These are phyloP conservation scores for Penicillium paradoxum DNA, from an alignment of 495 filamentous ascomycete genomes.

Conservation along the genomic window DNA sequence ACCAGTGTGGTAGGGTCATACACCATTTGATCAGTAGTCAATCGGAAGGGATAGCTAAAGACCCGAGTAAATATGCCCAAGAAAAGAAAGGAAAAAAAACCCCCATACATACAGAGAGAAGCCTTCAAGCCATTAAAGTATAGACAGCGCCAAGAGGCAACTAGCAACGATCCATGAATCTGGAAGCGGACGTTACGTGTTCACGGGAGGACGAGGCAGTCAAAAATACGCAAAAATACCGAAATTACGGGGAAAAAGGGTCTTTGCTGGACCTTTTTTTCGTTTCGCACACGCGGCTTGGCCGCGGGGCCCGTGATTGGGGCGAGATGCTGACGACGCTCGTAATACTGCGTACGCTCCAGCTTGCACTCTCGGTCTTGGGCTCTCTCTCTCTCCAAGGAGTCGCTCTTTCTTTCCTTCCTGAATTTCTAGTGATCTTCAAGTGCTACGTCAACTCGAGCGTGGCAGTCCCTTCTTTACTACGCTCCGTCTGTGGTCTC, in stretches of 20 bases:
- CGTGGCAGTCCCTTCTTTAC: constrained; percentile 14
- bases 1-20: too few relatives aligned
- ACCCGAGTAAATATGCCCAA: not conserved
- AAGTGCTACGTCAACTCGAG: constrained; percentile 9
- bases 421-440: constrained; percentile 2
- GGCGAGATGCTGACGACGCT: constrained; percentile 46
- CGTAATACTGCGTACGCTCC: constrained; percentile 22
- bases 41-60: too few relatives aligned
- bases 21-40: too few relatives aligned
- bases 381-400: constrained; percentile 2
- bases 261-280: constrained; percentile 30
- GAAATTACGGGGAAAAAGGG: constrained; percentile 22
- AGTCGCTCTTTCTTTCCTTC: constrained; percentile 4
- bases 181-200: constrained; percentile 17
- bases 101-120: too few relatives aligned
- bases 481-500: constrained; percentile 8
- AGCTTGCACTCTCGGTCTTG: not conserved
- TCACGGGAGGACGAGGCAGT: constrained; percentile 4
- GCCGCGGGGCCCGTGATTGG: constrained; percentile 41
- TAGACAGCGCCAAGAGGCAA: constrained; percentile 1
- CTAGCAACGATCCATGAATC: constrained; percentile 3
- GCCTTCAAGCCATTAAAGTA: not conserved
- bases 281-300: constrained; percentile 45
- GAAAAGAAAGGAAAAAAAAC: not conserved
- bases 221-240: constrained; percentile 11